Evolutionary conservation across 352 stramenopile species (phyloP), one percentile per base, ranked within the genome.

Genomic region (Phytopythium montanum): DNA sequence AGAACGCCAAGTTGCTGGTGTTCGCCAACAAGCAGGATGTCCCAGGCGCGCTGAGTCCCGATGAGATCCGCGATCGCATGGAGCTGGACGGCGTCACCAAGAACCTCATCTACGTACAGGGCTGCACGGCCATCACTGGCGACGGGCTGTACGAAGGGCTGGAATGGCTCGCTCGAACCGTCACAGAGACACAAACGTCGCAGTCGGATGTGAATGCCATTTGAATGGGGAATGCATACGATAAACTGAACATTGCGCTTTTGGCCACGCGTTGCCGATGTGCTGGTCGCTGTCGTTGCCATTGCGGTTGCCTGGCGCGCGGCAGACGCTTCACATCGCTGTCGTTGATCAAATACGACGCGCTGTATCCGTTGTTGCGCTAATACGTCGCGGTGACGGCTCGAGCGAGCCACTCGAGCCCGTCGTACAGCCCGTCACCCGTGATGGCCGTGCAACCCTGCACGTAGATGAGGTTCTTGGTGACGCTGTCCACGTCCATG

Each of bases 31-130:
- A 99, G 83, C 97, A 99, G 79, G 97, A 99, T 94, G 76, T 99
- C 68, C 97, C 97, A 26, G 98, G 99, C 74, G 70, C 70, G 36
- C 75, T 78, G 95, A 96, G 87, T 61, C 96, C 97, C 14, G 90
- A 95, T n/a, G 96, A 99, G 78, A 98, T 99, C 89, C 98, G 97
- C 45, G 94, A 99, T 69, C 99, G 99, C 85, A 81, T 99, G 55
- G 96, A 96, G 63, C 87, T 99, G 59, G 94, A 99, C 72, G 90
- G 88, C 58, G 81, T 99, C 26, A 94, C 96, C 65, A 94, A 98
- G 71, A 88, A 97, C 72, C 96, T 99, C 80, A 99, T 97, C 97
- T 99, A 98, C 82, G 99, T 99, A 72, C 97, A 99, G 88, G 94
- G 96, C 44, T 99, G 96, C 92, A 99, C 97, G 75, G 97, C 97